These are phyloP conservation scores for Ceratocystis papillata DNA, from an alignment of 2,329 filamentous ascomycete genomes.

Conservation along the genomic window DNA sequence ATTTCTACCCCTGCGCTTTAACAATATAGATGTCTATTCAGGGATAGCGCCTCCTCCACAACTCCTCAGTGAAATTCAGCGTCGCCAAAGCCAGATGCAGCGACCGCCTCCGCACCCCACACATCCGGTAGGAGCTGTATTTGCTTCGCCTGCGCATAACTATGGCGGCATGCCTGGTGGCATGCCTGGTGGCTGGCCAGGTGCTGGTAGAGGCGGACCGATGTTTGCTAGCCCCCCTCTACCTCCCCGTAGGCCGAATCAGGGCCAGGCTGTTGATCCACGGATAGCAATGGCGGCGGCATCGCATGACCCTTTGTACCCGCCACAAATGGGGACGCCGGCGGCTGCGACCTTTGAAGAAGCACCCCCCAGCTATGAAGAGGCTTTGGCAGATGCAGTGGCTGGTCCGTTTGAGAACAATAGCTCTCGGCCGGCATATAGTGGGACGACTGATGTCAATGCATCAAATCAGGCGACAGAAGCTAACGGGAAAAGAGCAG, in stretches of 20 bases:
- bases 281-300: slow-evolving; percentile 28
- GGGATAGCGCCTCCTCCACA: slow-evolving; percentile 72
- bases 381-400: slow-evolving; percentile 71
- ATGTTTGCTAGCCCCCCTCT: slow-evolving; percentile 27
- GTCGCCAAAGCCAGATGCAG: slow-evolving; percentile 6
- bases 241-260: slow-evolving; percentile 25
- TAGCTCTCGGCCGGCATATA: slow-evolving; percentile 54
- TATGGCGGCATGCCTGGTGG: neutral
- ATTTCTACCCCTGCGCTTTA: slow-evolving; percentile 66
- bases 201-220: neutral
- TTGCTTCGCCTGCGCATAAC: neutral
- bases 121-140: neutral
- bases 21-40: slow-evolving; percentile 66
- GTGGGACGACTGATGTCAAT: slow-evolving; percentile 48
- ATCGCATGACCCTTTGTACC: slow-evolving; percentile 44
- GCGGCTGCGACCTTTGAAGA: slow-evolving; percentile 49
- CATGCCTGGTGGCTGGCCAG: neutral
- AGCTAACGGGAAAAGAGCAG: neutral
- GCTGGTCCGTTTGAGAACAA: slow-evolving; percentile 55
- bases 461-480: slow-evolving; percentile 28
- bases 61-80: slow-evolving; percentile 40
- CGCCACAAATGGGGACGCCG: slow-evolving; percentile 44
- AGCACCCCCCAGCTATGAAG: slow-evolving; percentile 89
- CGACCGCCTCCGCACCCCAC: neutral
- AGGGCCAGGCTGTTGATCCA: slow-evolving; percentile 22